Percentiles rank a stretch among this genome's conserved stretches.
Conservation (phyloP, 176 grass and related monocot species). For the Saccharum spontaneum region DNA sequence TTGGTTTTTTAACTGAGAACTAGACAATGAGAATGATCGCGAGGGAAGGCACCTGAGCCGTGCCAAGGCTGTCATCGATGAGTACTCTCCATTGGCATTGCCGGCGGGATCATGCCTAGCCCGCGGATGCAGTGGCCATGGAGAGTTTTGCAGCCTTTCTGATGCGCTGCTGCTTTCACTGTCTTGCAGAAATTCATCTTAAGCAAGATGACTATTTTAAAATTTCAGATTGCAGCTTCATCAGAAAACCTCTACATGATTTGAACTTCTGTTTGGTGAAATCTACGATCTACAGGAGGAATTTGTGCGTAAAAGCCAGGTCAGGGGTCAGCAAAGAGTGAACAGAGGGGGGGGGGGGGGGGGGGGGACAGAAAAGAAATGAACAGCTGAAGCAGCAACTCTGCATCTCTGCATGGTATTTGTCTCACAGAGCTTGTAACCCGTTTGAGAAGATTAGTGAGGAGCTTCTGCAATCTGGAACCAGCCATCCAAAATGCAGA, state of each 20-base stretch:
- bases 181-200: background rate
- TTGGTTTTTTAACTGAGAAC: background rate
- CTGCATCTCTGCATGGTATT: background rate
- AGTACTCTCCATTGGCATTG: background rate
- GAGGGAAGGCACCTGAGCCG: background rate
- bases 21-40: background rate
- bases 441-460: too few species aligned
- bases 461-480: background rate
- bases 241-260: background rate
- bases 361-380: background rate
- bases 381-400: background rate
- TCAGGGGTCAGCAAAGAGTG: background rate
- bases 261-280: background rate
- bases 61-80: background rate
- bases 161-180: too few species aligned
- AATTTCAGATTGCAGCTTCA: background rate
- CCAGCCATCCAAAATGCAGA: background rate
- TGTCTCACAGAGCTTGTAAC: background rate
- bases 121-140: background rate
- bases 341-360: background rate
- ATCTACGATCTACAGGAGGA: background rate
- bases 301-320: background rate
- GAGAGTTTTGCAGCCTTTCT: background rate
- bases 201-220: background rate
- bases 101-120: background rate